Percentiles rank a stretch among this genome's conserved stretches.
Conservation (phyloP, 1,284 basidiomycete genomes). For the Pascua sp. region DNA sequence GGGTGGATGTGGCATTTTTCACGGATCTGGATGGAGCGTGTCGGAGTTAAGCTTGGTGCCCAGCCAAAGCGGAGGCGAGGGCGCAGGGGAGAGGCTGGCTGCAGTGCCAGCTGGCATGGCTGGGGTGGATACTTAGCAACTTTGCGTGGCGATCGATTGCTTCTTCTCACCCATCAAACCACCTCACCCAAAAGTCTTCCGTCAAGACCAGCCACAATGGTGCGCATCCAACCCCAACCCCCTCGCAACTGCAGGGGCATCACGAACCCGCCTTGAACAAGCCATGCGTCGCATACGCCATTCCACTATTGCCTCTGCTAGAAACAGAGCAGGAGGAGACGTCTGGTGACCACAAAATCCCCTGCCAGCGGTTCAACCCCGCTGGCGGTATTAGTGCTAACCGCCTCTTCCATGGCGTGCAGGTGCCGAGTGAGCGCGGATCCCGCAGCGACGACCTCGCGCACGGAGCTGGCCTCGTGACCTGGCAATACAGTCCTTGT, state of each 20-base stretch:
- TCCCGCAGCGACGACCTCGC: not conserved
- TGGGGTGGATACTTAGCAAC: too few species aligned
- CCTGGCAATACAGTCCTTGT: too few species aligned
- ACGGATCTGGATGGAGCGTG: too few species aligned
- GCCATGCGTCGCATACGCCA: not conserved
- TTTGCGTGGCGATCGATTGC: not conserved
- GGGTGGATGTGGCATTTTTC: too few species aligned
- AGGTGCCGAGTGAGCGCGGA: not conserved
- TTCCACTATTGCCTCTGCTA: not conserved
- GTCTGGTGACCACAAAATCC: constrained; percentile 6
- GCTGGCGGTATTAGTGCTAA: not conserved
- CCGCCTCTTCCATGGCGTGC: constrained; percentile 7
- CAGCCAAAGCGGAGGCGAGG: too few species aligned
- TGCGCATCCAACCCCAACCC: constrained; percentile 12
- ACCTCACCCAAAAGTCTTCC: constrained; percentile 8
- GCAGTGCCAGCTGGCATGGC: too few species aligned
- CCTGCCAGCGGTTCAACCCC: not conserved
- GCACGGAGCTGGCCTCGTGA: too few species aligned
- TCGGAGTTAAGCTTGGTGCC: too few species aligned
- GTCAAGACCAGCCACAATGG: constrained; percentile 17
- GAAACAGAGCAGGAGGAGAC: constrained; percentile 2
- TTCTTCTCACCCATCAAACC: constrained; percentile 15
- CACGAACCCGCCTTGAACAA: constrained; percentile 14
- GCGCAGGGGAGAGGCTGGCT: too few species aligned
- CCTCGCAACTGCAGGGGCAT: constrained; percentile 12